Evolutionary conservation across 768 basidiomycete genomes (phyloP), one percentile per base, ranked within the genome.

Genomic region (Termitomyces sp.): DNA sequence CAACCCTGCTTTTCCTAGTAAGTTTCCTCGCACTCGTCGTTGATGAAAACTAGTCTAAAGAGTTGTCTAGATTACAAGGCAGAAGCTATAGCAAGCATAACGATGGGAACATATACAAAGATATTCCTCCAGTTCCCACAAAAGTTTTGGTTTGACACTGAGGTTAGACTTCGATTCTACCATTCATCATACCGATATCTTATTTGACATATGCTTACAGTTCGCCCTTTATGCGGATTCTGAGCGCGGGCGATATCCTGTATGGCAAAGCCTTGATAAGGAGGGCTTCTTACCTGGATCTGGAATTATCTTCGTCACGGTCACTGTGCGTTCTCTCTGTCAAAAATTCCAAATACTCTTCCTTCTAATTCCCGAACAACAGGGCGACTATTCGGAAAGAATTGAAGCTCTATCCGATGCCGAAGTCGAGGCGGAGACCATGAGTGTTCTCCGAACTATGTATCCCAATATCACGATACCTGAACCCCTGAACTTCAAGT

Each of bases 41-140:
- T 3, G 13, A 12, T 33, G 6, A 4, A 9, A 58, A 22, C 24
- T 43, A 22, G 6, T 24, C 46, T 33, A 8, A 33, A 14, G 3
- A 2, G 12, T 1, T 57, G 2, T n/a, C 4, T 42, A 65, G 72
- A 63, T 16, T 88, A 78, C 75, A 88, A 88, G 66, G 51, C 72
- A 18, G 86, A 88, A 56, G 86, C 86, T 3, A 81, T 88, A 36
- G 78, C 82, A 36, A 80, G 79, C 56, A 81, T 87, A 69, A 74
- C 75, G n/a, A 87, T 88, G 87, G 84, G 74, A 5, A 85, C 79
- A 0, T 88, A 86, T 60, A 85, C 87, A 1, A 88, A 88, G 67
- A 86, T 88, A 27, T 88, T 86, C 69, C 65, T 88, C 49, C 79
- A 84, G 59, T 88, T 88, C 64, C 75, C 80, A 0, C 63, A 79